These are phyloP conservation scores for Leccinellum luteum DNA, from an alignment of 768 basidiomycete genomes.

Conservation along the genomic window DNA sequence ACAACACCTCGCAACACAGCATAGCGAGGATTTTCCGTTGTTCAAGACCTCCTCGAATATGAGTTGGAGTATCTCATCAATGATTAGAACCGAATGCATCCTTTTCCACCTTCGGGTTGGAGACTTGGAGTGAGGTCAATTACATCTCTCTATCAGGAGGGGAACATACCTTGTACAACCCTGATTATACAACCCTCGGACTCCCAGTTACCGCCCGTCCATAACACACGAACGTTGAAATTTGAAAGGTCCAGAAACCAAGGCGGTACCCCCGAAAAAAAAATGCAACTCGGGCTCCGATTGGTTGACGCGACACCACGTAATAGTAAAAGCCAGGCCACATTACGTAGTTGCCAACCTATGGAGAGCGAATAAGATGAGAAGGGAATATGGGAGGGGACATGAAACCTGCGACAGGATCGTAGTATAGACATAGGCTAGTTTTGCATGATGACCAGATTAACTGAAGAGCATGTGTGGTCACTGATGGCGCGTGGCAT, in stretches of 20 bases:
- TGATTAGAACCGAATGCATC: slow-evolving; percentile 45
- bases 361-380: no score
- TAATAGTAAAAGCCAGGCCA: neutral
- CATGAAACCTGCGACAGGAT: no score
- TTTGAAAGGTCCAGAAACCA: neutral
- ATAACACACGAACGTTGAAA: no score
- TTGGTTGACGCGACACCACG: slow-evolving; percentile 12
- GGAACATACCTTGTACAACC: slow-evolving; percentile 5
- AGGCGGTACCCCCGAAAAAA: slow-evolving; percentile 19
- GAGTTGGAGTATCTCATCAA: slow-evolving; percentile 49
- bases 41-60: slow-evolving; percentile 38
- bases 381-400: no score
- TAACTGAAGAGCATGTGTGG: no score
- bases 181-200: neutral
- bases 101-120: neutral
- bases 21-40: slow-evolving; percentile 31
- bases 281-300: slow-evolving; percentile 8
- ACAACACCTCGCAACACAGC: slow-evolving; percentile 40
- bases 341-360: neutral
- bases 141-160: neutral
- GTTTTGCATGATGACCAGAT: no score
- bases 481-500: no score
- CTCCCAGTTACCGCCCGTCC: neutral
- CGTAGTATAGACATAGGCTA: no score
- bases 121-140: neutral